Percentiles rank a stretch among this genome's conserved stretches.
Evolutionary conservation across 1,284 basidiomycete species (phyloP).

Genomic region (Vanrija sp.): DNA sequence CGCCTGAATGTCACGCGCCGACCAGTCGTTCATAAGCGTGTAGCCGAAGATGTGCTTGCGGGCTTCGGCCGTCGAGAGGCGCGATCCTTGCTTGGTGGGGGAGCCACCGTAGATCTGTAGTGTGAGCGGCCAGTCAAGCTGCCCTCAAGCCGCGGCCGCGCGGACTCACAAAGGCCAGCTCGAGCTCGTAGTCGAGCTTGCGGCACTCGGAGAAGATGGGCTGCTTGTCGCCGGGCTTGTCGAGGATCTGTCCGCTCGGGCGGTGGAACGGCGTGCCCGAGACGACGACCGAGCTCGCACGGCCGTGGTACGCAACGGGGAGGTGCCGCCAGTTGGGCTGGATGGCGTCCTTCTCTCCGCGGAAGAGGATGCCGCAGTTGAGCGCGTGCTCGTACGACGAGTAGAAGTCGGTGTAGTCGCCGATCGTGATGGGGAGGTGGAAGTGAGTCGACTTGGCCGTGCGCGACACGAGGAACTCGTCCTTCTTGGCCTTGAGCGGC

Average conservation of each 20-base stretch:
- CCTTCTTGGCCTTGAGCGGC: conserved; percentile 4
- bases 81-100: conserved; percentile 19
- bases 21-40: conserved; percentile 31
- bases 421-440: conserved; percentile 16
- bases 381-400: conserved; percentile 22
- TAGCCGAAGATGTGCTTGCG: conserved; percentile 23
- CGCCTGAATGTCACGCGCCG: conserved; percentile 25
- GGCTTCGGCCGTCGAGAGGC: conserved; percentile 16
- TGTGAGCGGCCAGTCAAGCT: too few species aligned
- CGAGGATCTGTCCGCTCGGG: conserved; percentile 22
- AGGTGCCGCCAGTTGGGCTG: conserved; percentile 27
- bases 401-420: conserved; percentile 25
- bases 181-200: conserved; percentile 29
- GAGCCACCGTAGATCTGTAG: conserved; percentile 13
- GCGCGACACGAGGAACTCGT: conserved; percentile 8
- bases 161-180: conserved; percentile 19
- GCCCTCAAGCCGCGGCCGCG: too few species aligned
- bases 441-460: conserved; percentile 3
- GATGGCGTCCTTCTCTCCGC: conserved; percentile 18
- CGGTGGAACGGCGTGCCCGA: conserved; percentile 24
- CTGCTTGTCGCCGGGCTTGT: conserved; percentile 20
- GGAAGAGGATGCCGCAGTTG: conserved; percentile 25
- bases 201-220: conserved; percentile 18
- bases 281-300: conserved; percentile 18
- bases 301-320: conserved; percentile 28